Percentiles rank a stretch among this genome's conserved stretches.
phyloP scores from a whole-genome alignment of 2,329 filamentous ascomycete genomes.

The Fusarium piperis region DNA sequence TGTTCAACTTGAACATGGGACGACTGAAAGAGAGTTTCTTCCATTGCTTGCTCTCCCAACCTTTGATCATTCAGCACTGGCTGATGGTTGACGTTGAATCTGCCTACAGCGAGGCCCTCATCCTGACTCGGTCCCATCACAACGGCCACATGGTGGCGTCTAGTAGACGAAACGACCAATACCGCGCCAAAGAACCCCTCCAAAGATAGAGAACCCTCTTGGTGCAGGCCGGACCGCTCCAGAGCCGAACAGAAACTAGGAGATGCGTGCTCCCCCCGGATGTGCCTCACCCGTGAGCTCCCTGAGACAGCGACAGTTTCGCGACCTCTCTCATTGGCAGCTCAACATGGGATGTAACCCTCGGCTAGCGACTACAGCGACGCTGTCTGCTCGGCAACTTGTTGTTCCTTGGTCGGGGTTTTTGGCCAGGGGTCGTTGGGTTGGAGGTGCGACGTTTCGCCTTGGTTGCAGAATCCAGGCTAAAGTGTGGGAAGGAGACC shows the following conservation, averaged over 20 bases:
- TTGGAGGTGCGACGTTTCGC: conserved; percentile 23
- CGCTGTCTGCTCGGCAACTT: background rate
- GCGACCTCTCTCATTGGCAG: conserved; percentile 5
- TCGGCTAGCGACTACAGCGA: background rate
- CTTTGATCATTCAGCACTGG: background rate
- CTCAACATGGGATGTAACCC: background rate
- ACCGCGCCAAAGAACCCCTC: background rate
- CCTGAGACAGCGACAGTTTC: conserved; percentile 38
- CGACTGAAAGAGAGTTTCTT: background rate
- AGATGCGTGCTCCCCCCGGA: conserved; percentile 25
- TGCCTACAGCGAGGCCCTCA: background rate
- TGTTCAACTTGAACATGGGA: background rate
- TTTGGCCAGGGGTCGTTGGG: background rate
- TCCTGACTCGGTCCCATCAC: background rate
- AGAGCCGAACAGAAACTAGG: conserved; percentile 13
- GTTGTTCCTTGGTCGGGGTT: background rate
- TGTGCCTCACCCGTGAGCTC: conserved; percentile 33
- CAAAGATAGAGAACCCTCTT: conserved; percentile 13
- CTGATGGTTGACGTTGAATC: background rate
- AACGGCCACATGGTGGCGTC: conserved; percentile 9
- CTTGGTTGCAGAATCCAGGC: conserved; percentile 25
- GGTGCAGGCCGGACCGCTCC: conserved; percentile 20
- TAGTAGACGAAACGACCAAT: conserved; percentile 18
- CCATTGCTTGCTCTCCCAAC: background rate
- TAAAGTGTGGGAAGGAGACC: background rate